These are phyloP conservation scores for Barbatosphaeria neglecta DNA, from an alignment of 495 filamentous ascomycete species.

Conservation along the genomic window DNA sequence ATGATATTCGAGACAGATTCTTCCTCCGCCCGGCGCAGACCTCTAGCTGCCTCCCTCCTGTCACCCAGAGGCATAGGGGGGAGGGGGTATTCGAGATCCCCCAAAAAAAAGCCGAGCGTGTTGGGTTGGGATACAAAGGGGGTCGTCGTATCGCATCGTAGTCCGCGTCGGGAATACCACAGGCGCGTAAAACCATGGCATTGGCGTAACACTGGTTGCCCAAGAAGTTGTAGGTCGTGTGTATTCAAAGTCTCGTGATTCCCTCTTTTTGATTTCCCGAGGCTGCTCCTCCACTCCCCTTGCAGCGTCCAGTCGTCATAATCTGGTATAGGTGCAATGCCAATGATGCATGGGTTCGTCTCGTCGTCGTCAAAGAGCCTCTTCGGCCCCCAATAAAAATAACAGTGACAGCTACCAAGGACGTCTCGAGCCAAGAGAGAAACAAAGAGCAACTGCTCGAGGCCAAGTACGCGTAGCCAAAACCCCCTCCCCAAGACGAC, in stretches of 20 bases:
- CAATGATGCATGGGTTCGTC: not conserved
- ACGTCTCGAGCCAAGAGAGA: too few species aligned
- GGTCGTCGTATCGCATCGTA: not conserved
- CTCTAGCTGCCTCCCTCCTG: not conserved
- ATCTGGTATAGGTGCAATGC: constrained; percentile 7
- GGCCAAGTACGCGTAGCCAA: not conserved
- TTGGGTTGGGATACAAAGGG: not conserved
- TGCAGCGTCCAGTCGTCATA: constrained; percentile 14
- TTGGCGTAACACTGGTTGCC: constrained; percentile 20
- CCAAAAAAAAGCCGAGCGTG: not conserved
- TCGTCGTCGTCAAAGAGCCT: not conserved
- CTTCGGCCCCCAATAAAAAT: not conserved
- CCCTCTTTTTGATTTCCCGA: constrained; percentile 1
- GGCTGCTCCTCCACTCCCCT: constrained; percentile 7
- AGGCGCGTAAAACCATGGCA: constrained; percentile 3
- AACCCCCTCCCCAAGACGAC: too few species aligned
- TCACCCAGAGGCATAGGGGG: not conserved
- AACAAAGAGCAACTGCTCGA: not conserved
- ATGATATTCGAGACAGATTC: not conserved
- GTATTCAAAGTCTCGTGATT: constrained; percentile 18
- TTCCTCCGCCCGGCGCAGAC: not conserved
- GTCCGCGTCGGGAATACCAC: not conserved
- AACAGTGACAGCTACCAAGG: not conserved
- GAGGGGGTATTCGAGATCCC: not conserved
- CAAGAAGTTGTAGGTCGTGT: constrained; percentile 20